Base-by-base conservation (phyloP, 2,329 filamentous ascomycete species). In the Fusarium setosum region DNA sequence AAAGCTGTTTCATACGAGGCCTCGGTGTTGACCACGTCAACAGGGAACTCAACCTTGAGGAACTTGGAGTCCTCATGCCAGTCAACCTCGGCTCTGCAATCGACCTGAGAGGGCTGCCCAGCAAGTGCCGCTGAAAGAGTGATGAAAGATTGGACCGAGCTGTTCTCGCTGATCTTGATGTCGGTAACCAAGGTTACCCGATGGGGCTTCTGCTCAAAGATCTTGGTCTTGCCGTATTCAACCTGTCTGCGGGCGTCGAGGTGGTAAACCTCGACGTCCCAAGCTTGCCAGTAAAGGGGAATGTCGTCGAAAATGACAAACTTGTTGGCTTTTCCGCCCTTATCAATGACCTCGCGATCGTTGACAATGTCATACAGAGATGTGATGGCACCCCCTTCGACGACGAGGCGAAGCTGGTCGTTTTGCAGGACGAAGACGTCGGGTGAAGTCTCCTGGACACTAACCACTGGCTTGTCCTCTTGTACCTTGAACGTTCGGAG, bases 11-110 rank as follows among this genome's bases (percentile, higher is more conserved):
- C 96, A 77, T 99, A 99, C 12, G 90, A 92, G 29, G 96, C 96
- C 79, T 97, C 94, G 0, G 91, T 97, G 79, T 95, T 97, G 69
- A 89, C 88, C 65, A 98, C 86, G 72, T 96, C 91, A 64, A 97
- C 94, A 0, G 96, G 95, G 80, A 99, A 99, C 77, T 99, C 96
- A 49, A 98, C 95, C 83, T 99, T 99, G 74, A 99, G 86, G 84
- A 98, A 98, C 75, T 96, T 97, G 91, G 96, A 97, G 12, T 89
- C 93, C 78, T 99, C 96, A 69, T 91, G 92, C 96, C 96, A 99
- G 75, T 97, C 93, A n/a, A 98, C 92, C 69, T 96, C 93, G 49
- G 90, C 91, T 37, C 88, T 86, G 65, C 95, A 89, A 67, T 96
- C 92, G 15, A 98, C 86, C 66, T 88, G 90, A 0, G 90, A 91